phyloP scores from a whole-genome alignment of 2,329 filamentous ascomycete species.

The Teratosphaeria viscida region DNA sequence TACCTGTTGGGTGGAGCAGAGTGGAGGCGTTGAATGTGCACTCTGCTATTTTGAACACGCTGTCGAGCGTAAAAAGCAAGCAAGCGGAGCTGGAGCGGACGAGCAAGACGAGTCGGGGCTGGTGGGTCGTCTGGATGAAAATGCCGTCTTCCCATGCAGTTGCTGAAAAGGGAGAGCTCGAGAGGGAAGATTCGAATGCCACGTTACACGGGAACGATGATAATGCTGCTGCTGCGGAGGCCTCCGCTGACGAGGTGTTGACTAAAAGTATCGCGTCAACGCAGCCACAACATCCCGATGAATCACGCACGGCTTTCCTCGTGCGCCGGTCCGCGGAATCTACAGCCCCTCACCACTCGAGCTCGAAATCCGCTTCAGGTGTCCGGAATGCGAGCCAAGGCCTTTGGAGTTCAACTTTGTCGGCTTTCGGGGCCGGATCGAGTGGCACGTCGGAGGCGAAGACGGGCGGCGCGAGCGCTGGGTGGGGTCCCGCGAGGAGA shows the following conservation, averaged over 20 bases:
- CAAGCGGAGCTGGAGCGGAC: constrained; percentile 47
- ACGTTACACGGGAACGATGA: neutral
- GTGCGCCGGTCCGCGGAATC: constrained; percentile 25
- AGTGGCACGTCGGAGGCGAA: constrained; percentile 3
- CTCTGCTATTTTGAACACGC: constrained; percentile 47
- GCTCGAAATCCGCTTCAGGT: neutral
- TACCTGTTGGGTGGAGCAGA: constrained; percentile 37
- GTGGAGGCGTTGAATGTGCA: constrained; percentile 54
- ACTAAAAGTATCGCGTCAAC: neutral
- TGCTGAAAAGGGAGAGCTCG: neutral
- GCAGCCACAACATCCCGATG: neutral
- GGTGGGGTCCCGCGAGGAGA: neutral
- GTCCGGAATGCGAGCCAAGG: neutral
- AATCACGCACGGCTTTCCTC: constrained; percentile 31
- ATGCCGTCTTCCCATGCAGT: constrained; percentile 27
- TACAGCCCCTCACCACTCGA: neutral
- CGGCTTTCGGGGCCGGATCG: neutral
- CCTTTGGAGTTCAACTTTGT: neutral
- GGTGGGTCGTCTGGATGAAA: constrained; percentile 58
- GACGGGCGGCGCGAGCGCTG: neutral
- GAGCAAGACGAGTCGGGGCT: constrained; percentile 53
- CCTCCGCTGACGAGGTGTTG: neutral
- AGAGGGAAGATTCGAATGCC: neutral
- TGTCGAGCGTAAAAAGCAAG: constrained; percentile 39
- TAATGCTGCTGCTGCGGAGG: neutral